Evolutionary conservation across 2,329 filamentous ascomycete genomes (phyloP).

Genomic region (Zymoseptoria crescenta): DNA sequence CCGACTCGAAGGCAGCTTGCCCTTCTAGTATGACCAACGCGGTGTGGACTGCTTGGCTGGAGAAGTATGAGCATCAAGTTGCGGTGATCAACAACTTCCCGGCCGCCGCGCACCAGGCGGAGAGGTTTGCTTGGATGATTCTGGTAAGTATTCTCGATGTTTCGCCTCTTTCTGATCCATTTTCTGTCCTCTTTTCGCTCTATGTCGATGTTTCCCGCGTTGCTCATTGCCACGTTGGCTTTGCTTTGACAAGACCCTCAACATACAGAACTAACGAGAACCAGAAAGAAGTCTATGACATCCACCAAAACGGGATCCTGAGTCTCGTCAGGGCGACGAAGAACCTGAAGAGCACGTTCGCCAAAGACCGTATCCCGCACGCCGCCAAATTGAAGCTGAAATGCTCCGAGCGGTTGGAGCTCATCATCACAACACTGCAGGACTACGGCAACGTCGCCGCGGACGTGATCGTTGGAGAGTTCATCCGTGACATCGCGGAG

Average conservation of each 20-base stretch:
- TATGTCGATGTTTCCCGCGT: too few relatives aligned
- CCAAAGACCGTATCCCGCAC: background rate
- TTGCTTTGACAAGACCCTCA: background rate
- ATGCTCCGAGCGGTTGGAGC: background rate
- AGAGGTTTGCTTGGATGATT: background rate
- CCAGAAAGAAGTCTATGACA: background rate
- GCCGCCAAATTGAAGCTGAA: background rate
- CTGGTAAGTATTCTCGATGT: background rate
- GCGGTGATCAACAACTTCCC: background rate
- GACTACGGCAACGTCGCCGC: background rate
- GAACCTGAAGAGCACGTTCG: background rate
- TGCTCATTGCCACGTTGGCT: too few relatives aligned
- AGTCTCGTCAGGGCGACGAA: background rate
- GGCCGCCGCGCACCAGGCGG: background rate
- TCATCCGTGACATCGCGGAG: background rate
- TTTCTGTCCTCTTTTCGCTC: too few relatives aligned
- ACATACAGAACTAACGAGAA: background rate
- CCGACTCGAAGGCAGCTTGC: background rate
- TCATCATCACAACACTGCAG: background rate
- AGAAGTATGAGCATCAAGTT: background rate
- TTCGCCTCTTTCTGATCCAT: too few relatives aligned
- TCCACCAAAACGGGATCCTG: background rate
- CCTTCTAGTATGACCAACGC: background rate
- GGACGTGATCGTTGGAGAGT: background rate
- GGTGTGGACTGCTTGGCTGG: background rate